These are phyloP conservation scores for Pyricularia grisea DNA, from an alignment of 2,329 filamentous ascomycete species.

Conservation along the genomic window DNA sequence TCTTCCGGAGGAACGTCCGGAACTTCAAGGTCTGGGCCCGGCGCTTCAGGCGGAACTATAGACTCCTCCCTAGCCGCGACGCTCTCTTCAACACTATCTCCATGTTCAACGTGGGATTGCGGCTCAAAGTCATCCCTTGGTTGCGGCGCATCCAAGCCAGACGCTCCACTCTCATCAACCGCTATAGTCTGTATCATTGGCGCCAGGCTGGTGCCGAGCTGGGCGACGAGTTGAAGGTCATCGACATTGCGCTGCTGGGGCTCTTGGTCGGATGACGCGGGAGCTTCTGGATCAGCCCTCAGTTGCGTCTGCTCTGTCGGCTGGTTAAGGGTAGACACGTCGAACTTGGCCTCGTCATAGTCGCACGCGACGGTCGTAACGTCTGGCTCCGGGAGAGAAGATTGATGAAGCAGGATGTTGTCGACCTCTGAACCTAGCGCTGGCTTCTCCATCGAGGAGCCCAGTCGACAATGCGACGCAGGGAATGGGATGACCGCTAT, in stretches of 20 bases:
- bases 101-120: neutral
- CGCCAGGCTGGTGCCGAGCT: slow-evolving; percentile 45
- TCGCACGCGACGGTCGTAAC: slow-evolving; percentile 32
- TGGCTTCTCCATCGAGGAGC: slow-evolving; percentile 20
- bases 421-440: slow-evolving; percentile 23
- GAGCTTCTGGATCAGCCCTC: slow-evolving; percentile 10
- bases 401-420: slow-evolving; percentile 27
- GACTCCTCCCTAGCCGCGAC: neutral
- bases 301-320: slow-evolving; percentile 13
- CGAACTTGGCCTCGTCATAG: slow-evolving; percentile 18
- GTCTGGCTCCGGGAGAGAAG: slow-evolving; percentile 36
- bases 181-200: slow-evolving; percentile 40
- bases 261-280: slow-evolving; percentile 11
- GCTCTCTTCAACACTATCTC: neutral
- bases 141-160: neutral
- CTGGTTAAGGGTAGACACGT: slow-evolving; percentile 20
- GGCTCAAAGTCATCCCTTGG: neutral
- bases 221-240: slow-evolving; percentile 49
- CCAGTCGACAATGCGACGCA: neutral
- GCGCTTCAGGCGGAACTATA: neutral
- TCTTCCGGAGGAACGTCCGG: neutral
- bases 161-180: slow-evolving; percentile 20
- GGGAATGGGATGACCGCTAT: neutral
- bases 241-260: slow-evolving; percentile 33
- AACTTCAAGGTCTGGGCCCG: neutral